Conservation (phyloP, 2,329 filamentous ascomycete genomes). For the Fusarium duplospermum region DNA sequence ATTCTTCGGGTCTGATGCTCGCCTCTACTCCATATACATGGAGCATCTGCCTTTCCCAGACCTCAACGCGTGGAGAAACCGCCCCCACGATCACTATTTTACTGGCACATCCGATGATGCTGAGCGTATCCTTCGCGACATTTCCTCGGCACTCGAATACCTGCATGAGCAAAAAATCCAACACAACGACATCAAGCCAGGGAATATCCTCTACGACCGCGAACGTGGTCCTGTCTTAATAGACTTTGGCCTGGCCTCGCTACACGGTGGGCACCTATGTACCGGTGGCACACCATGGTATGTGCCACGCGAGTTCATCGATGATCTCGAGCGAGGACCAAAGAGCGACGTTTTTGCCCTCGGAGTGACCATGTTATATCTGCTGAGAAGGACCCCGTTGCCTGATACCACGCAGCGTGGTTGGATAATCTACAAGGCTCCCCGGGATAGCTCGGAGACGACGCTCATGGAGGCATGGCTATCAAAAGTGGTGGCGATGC, state of each 20-base stretch:
- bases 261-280: background rate
- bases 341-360: background rate
- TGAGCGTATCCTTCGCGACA: background rate
- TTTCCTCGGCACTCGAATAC: background rate
- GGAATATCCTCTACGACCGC: background rate
- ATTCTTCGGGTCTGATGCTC: background rate
- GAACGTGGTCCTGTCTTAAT: background rate
- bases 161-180: background rate
- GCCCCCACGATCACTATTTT: background rate
- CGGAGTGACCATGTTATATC: background rate
- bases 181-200: background rate
- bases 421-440: background rate
- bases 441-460: background rate
- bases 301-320: background rate
- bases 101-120: background rate
- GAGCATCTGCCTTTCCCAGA: background rate
- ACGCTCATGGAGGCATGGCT: background rate
- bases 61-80: background rate
- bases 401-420: background rate
- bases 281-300: background rate
- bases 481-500: background rate
- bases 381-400: background rate
- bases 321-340: fast-evolving
- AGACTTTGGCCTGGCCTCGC: background rate
- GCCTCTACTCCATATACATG: background rate